phyloP scores from a whole-genome alignment of 2,329 filamentous ascomycete genomes.

The Thermoascus crustaceus region DNA sequence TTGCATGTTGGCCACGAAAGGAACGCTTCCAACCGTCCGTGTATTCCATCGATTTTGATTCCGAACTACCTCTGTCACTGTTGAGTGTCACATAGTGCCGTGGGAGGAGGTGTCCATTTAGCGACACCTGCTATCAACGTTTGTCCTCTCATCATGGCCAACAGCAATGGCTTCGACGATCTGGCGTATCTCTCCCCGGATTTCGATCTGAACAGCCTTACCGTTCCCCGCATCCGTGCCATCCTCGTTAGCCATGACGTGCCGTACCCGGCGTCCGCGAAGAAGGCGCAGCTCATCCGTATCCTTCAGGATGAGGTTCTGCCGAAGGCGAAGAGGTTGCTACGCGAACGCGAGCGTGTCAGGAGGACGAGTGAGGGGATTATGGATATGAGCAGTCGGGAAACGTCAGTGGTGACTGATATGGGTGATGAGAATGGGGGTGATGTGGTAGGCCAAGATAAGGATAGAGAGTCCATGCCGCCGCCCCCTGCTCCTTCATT shows the following conservation, averaged over 20 bases:
- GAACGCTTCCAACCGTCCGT: no score
- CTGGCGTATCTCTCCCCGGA: slow-evolving; percentile 76
- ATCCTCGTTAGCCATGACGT: slow-evolving; percentile 87
- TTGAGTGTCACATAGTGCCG: no score
- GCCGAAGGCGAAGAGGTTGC: slow-evolving; percentile 68
- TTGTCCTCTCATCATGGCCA: slow-evolving; percentile 28
- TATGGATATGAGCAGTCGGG: slow-evolving; percentile 58
- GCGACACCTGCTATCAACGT: no score
- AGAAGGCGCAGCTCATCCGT: slow-evolving; percentile 79
- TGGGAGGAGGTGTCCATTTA: no score
- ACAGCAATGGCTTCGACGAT: slow-evolving; percentile 40
- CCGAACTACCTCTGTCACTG: no score
- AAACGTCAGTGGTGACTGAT: slow-evolving; percentile 53
- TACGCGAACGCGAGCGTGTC: slow-evolving; percentile 65
- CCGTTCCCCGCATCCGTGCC: slow-evolving; percentile 78
- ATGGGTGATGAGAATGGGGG: slow-evolving; percentile 57
- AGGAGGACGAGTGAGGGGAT: slow-evolving; percentile 87
- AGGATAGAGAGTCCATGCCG: slow-evolving; percentile 35
- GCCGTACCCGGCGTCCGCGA: slow-evolving; percentile 76
- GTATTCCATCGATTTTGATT: no score
- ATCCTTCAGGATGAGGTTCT: slow-evolving; percentile 73
- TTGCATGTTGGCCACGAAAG: no score
- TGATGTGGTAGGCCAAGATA: no score
- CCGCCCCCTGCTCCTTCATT: slow-evolving; percentile 43
- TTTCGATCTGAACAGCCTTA: slow-evolving; percentile 77